These are phyloP conservation scores for Punica granatum DNA, from an alignment of 345 rosid genomes.

Conservation along the genomic window DNA sequence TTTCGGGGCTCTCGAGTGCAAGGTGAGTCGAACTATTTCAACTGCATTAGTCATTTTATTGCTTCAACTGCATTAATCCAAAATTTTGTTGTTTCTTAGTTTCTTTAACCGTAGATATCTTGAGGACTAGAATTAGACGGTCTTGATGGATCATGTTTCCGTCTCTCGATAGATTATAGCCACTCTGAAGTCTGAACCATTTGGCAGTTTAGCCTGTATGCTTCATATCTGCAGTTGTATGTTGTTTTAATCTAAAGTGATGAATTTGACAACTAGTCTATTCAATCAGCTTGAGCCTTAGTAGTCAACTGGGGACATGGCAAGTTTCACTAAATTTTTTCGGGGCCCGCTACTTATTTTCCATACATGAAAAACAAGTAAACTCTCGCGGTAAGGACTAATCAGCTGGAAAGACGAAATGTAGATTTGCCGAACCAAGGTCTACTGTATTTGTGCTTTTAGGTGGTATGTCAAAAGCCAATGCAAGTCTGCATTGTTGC, in stretches of 20 bases:
- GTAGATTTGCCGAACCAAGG: not conserved
- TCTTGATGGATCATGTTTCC: not conserved
- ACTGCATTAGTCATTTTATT: not conserved
- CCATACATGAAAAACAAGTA: not conserved
- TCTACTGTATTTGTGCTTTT: not conserved
- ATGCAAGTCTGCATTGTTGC: not conserved
- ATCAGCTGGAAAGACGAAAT: not conserved
- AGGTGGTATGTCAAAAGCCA: not conserved
- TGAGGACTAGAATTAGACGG: not conserved
- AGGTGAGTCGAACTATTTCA: not conserved
- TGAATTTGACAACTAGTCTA: not conserved
- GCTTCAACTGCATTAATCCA: not conserved
- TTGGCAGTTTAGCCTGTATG: not conserved
- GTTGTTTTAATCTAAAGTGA: not conserved
- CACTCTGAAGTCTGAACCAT: not conserved
- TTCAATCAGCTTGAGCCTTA: not conserved
- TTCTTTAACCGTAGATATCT: not conserved
- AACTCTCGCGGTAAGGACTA: not conserved
- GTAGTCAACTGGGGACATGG: too few relatives aligned
- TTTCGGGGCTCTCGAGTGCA: not conserved
- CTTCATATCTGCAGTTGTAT: not conserved
- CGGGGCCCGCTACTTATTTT: not conserved
- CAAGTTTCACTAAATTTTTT: not conserved
- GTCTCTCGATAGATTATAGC: not conserved
- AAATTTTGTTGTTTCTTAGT: not conserved